phyloP scores from a whole-genome alignment of 108 stramenopile genomes.

The Bacterosira constricta region DNA sequence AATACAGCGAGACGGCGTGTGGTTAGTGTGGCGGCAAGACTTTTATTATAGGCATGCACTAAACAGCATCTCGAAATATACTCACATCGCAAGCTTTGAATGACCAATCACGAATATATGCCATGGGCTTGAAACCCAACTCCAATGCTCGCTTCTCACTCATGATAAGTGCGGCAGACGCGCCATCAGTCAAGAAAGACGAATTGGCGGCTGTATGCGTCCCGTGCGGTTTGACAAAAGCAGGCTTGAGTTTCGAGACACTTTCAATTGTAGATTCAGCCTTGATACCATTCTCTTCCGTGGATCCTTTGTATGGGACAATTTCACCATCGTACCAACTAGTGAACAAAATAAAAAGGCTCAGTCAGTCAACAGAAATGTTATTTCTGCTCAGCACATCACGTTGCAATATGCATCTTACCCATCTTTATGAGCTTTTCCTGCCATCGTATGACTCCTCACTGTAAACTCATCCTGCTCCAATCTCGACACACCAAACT shows the following conservation, averaged over 20 bases:
- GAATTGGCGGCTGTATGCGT: slow-evolving; percentile 99
- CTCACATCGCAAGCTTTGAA: slow-evolving; percentile 97
- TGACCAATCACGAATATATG: slow-evolving; percentile 91
- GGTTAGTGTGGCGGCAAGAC: no score
- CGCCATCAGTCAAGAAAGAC: slow-evolving; percentile 97
- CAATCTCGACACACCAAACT: slow-evolving; percentile 91
- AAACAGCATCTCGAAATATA: no score
- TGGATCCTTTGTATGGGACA: slow-evolving; percentile 86
- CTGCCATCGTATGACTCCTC: slow-evolving; percentile 87
- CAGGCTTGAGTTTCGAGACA: slow-evolving; percentile 94
- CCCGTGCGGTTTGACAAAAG: slow-evolving; percentile 96
- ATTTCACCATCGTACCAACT: slow-evolving; percentile 92
- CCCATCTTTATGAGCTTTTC: slow-evolving; percentile 92
- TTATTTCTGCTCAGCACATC: no score
- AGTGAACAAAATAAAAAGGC: neutral
- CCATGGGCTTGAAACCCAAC: slow-evolving; percentile 94
- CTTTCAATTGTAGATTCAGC: slow-evolving; percentile 90
- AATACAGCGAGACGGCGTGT: no score
- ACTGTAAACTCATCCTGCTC: slow-evolving; percentile 98
- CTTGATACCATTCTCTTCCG: slow-evolving; percentile 96
- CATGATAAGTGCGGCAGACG: slow-evolving; percentile 93
- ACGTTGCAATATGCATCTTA: slow-evolving; percentile 6
- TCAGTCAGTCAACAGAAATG: neutral
- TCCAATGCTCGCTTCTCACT: slow-evolving; percentile 93
- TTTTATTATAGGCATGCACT: no score